Evolutionary conservation across 345 rosid genomes (phyloP).

Genomic region (Jatropha curcas): DNA sequence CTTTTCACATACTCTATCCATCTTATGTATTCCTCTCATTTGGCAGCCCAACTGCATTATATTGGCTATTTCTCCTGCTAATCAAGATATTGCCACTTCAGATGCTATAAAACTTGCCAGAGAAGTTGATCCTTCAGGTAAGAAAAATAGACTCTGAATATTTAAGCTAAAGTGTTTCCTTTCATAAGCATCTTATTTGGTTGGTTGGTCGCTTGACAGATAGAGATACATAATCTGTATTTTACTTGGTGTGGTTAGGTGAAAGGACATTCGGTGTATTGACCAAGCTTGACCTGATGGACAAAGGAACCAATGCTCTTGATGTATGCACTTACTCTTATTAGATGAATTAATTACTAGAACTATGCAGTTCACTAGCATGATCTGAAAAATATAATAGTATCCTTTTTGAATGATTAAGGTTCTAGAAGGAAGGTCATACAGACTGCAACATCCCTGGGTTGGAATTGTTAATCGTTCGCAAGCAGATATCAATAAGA

Average conservation of each 20-base stretch:
- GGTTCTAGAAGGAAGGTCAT: conserved; percentile 97
- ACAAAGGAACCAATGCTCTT: conserved; percentile 93
- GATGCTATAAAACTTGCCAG: conserved; percentile 99
- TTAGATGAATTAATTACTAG: conserved; percentile 16
- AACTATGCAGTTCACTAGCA: conserved; percentile 14
- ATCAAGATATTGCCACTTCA: conserved; percentile 99
- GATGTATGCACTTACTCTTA: conserved; percentile 52
- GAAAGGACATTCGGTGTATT: conserved; percentile 97
- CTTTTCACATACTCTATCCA: conserved; percentile 17
- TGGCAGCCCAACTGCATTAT: conserved; percentile 94
- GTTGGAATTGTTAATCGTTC: conserved; percentile 99
- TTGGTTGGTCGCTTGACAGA: not conserved
- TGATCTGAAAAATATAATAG: conserved; percentile 24
- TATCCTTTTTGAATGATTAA: conserved; percentile 31
- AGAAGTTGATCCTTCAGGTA: conserved; percentile 99
- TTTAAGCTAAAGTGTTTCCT: not conserved
- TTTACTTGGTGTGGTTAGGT: conserved; percentile 46
- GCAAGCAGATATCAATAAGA: conserved; percentile 97
- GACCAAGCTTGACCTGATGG: conserved; percentile 99
- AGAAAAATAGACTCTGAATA: conserved; percentile 16
- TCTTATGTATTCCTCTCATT: conserved; percentile 25
- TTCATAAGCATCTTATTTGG: conserved; percentile 4
- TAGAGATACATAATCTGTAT: conserved; percentile 10
- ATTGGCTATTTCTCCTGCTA: conserved; percentile 98
- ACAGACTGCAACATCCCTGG: conserved; percentile 99